These are phyloP conservation scores for Lactarius quietus DNA, from an alignment of 768 basidiomycete genomes.

Conservation along the genomic window DNA sequence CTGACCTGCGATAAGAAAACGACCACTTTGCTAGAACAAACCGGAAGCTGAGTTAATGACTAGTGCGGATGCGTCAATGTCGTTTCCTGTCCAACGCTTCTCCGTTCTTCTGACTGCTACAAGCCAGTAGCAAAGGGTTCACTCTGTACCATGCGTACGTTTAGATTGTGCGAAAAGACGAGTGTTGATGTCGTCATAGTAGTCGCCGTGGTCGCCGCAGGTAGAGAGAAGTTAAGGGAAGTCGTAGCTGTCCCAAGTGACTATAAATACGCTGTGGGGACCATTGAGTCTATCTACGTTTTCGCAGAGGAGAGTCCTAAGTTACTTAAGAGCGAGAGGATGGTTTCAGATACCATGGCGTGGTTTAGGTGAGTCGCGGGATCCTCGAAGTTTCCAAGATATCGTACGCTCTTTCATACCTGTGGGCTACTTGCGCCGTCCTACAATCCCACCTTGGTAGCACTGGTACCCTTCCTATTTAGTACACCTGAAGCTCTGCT, in stretches of 20 bases:
- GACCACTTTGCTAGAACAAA: too few relatives aligned
- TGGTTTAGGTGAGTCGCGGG: neutral
- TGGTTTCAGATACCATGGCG: neutral
- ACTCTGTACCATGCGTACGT: constrained; percentile 62
- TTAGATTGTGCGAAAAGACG: constrained; percentile 48
- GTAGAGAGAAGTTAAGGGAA: too few relatives aligned
- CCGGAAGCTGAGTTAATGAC: too few relatives aligned
- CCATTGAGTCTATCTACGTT: neutral
- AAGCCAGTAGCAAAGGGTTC: constrained; percentile 52
- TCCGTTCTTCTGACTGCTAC: too few relatives aligned
- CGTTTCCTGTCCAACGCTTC: too few relatives aligned
- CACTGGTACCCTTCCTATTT: too few relatives aligned
- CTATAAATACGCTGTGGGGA: neutral
- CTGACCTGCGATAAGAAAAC: too few relatives aligned
- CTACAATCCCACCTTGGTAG: too few relatives aligned
- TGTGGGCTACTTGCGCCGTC: neutral
- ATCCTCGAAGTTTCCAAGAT: neutral
- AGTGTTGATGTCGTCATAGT: too few relatives aligned
- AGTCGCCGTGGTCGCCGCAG: too few relatives aligned
- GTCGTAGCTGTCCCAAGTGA: neutral
- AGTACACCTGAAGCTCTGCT: too few relatives aligned
- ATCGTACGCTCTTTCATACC: neutral
- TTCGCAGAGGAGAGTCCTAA: neutral
- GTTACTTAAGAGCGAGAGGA: neutral
- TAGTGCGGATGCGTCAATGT: too few relatives aligned